Base-by-base conservation (phyloP, 108 stramenopile species). In the Pseudonitzschia multistriata region DNA sequence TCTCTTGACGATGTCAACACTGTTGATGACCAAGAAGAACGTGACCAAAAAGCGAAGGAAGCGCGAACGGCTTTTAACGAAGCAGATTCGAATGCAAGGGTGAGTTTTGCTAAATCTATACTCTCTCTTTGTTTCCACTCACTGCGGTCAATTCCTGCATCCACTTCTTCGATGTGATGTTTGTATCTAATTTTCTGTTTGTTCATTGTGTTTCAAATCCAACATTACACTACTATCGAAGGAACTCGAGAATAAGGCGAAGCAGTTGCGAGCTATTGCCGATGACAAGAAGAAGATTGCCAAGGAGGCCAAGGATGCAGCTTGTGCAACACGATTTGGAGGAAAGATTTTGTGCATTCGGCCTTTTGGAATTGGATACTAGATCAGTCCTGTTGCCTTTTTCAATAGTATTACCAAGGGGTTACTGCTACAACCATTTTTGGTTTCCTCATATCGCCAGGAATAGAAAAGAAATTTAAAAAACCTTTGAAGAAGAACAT, bases 291-390 rank as follows among this genome's bases (percentile, higher is more conserved):
- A 90, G 79, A 84, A 88, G 68, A 62, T 70, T 24, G 83, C 86
- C 37, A 83, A 79, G 64, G 73, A 65, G 28, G 87, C 87, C 22
- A 94, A 94, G 80, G 90, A 87, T 78, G 82, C 81, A 37, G 93
- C 93, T 5, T 94, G 93, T 67, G 74, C 65, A 24, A 90, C 88
- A 25, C 82, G 90, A 72, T 76, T 76, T 3, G 93, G 93, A 62
- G 93, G 93, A 49, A 94, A 94, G 72, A 39, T 89, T 21, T 53
- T 93, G 13, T 93, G 92, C 73, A 61, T 93, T 70, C 87, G 90
- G 35, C 82, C 84, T 31, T 76, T 88, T 47, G 79, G 76, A 35
- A 61, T 67, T 53, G 91, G 91, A 63, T 93, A 84, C 66, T 93
- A 89, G 73, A 47, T 27, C 66, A 19, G n/a, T n/a, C 10, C 22